Conservation (phyloP, 495 filamentous ascomycete species). For the Penicillium samsonianum region DNA sequence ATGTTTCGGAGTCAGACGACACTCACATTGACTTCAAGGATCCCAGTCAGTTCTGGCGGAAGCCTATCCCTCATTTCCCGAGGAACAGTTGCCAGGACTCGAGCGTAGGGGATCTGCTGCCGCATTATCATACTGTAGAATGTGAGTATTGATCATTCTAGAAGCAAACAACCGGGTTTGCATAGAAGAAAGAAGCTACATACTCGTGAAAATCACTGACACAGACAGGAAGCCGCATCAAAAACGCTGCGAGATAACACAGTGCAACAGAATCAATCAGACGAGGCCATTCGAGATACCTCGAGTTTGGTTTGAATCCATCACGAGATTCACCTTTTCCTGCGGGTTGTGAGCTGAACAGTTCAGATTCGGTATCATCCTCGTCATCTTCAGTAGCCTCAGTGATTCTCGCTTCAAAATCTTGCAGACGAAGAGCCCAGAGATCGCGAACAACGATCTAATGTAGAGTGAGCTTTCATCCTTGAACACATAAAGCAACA, state of each 20-base stretch:
- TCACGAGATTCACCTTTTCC: slow-evolving; percentile 31
- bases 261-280: slow-evolving; percentile 64
- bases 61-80: slow-evolving; percentile 65
- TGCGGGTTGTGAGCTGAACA: slow-evolving; percentile 56
- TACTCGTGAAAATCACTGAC: slow-evolving; percentile 63
- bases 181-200: slow-evolving; percentile 7
- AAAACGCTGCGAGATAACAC: slow-evolving; percentile 65
- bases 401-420: slow-evolving; percentile 44
- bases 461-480: not conserved
- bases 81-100: slow-evolving; percentile 54
- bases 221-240: slow-evolving; percentile 65
- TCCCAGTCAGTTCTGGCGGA: slow-evolving; percentile 56
- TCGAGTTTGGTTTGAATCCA: slow-evolving; percentile 25
- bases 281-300: slow-evolving; percentile 50
- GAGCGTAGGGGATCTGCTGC: slow-evolving; percentile 50
- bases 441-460: slow-evolving; percentile 63
- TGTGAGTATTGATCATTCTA: slow-evolving; percentile 15
- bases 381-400: slow-evolving; percentile 35
- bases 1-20: slow-evolving; percentile 5
- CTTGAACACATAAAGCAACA: not conserved
- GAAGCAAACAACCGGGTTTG: not conserved
- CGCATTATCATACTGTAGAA: slow-evolving; percentile 36
- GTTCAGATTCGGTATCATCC: slow-evolving; percentile 34
- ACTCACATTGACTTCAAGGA: slow-evolving; percentile 58
- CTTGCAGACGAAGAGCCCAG: slow-evolving; percentile 66